Percentiles rank a stretch among this genome's conserved stretches.
phyloP scores from a whole-genome alignment of 1,284 basidiomycete genomes.

The Malassezia pachydermatis region DNA sequence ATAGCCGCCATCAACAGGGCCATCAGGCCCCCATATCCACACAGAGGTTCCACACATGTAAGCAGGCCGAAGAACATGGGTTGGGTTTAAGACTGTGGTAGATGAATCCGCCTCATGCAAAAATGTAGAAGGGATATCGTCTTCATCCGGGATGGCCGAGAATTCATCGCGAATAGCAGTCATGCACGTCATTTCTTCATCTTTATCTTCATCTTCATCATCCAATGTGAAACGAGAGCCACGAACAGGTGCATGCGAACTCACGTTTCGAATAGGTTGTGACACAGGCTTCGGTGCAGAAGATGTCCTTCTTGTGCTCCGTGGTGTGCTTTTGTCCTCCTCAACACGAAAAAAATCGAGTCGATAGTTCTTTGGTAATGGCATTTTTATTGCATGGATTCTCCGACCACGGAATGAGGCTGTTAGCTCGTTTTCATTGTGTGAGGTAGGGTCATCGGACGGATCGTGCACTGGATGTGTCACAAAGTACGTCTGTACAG shows the following conservation, averaged over 20 bases:
- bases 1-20: slow-evolving; percentile 10
- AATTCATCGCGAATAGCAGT: neutral
- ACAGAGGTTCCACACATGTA: neutral
- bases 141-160: too few relatives aligned
- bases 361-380: slow-evolving; percentile 1
- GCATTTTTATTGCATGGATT: neutral
- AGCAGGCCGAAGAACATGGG: too few relatives aligned
- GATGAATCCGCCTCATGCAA: too few relatives aligned
- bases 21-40: slow-evolving; percentile 16
- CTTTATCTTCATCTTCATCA: slow-evolving; percentile 7
- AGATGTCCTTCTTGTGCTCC: too few relatives aligned
- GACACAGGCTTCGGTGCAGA: too few relatives aligned
- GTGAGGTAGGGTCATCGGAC: neutral
- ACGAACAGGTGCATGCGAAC: slow-evolving; percentile 7
- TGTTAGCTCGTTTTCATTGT: neutral
- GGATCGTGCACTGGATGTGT: neutral
- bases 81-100: too few relatives aligned
- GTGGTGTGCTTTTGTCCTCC: neutral
- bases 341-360: slow-evolving; percentile 7
- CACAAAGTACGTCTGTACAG: slow-evolving; percentile 15
- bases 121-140: too few relatives aligned
- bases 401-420: slow-evolving; percentile 12
- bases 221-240: slow-evolving; percentile 10
- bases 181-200: neutral
- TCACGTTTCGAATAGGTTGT: too few relatives aligned